These are phyloP conservation scores for Cytospora paraplurivora DNA, from an alignment of 2,329 filamentous ascomycete species.

Conservation along the genomic window DNA sequence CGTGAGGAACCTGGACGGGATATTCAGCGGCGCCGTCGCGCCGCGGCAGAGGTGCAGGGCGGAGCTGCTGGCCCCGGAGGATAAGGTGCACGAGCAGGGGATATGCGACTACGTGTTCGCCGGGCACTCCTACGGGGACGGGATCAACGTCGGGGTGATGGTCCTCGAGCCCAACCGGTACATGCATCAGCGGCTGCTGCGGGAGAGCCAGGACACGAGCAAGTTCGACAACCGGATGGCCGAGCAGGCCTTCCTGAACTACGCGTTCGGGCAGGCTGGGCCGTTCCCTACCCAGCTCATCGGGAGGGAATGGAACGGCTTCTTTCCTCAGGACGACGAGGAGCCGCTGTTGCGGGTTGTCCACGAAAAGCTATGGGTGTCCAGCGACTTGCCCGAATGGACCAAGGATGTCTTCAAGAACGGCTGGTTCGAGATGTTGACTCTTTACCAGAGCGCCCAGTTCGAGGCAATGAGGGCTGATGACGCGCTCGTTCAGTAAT, in stretches of 20 bases:
- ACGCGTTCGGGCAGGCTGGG: conserved; percentile 14
- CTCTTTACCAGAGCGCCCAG: conserved; percentile 22
- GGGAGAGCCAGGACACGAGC: conserved; percentile 24
- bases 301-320: conserved; percentile 26
- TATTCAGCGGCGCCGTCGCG: conserved; percentile 17
- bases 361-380: conserved; percentile 27
- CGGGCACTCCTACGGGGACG: conserved; percentile 18
- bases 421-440: conserved; percentile 24
- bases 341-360: conserved; percentile 19
- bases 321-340: conserved; percentile 21
- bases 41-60: conserved; percentile 22
- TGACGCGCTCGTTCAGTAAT: conserved; percentile 4
- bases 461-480: conserved; percentile 22
- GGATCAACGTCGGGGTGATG: conserved; percentile 23
- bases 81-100: conserved; percentile 15
- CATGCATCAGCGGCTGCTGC: conserved; percentile 25
- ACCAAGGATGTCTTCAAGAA: conserved; percentile 20
- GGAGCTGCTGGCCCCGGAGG: conserved; percentile 22
- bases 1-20: conserved; percentile 19
- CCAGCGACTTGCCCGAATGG: conserved; percentile 15
- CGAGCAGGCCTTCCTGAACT: conserved; percentile 27
- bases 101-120: conserved; percentile 25
- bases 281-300: conserved; percentile 14
- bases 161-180: conserved; percentile 26
- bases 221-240: conserved; percentile 29